Evolutionary conservation across 139 green algal species (phyloP), one percentile per base, ranked within the genome.

Genomic region (Auxenochlorella pyrenoidosa): DNA sequence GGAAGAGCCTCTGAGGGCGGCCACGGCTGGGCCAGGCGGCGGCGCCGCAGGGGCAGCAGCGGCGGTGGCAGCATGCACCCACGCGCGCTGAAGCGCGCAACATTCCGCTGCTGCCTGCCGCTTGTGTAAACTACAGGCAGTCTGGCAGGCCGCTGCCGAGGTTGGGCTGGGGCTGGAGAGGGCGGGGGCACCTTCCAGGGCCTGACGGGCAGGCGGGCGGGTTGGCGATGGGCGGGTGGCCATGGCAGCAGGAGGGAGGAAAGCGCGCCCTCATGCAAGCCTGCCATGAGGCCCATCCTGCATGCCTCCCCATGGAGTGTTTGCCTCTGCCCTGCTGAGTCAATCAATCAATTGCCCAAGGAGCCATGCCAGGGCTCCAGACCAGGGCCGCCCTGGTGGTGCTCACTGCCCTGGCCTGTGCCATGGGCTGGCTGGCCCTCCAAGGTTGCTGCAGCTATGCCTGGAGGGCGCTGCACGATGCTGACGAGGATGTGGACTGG

Each of bases 1-100:
- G 87, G 82, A 84, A 83, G 60, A 59, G 60, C 12, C 28, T 76
- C 15, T 88, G 59, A 88, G n/a, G n/a, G 59, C 41, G 5, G 36
- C 18, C 18, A 13, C 13, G 10, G 16, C 2, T 63, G 54, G 18
- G 16, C 54, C 2, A 22, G 16, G 10, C 54, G 71, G 36, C 71
- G 8, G 36, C 71, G 36, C 66, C 22, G 66, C 66, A 3, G 32
- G 66, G 28, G 32, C 63, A 36, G 22, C 32, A 32, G 32, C 19
- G 1, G 5, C 24, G 34, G 13, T 71, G 32, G 32, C n/a, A 36
- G 66, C 30, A 73, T 8, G 6, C 13, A 32, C 32, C 41, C 30
- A 15, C 10, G 66, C 66, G 66, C 66, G 66, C 66, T 73, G 66
- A 73, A 18, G 66, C 66, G 66, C 6, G 66, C 66, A 73, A 3